Conservation (phyloP, 164 flowering plant species). For the Tetrastigma voinierianum region DNA sequence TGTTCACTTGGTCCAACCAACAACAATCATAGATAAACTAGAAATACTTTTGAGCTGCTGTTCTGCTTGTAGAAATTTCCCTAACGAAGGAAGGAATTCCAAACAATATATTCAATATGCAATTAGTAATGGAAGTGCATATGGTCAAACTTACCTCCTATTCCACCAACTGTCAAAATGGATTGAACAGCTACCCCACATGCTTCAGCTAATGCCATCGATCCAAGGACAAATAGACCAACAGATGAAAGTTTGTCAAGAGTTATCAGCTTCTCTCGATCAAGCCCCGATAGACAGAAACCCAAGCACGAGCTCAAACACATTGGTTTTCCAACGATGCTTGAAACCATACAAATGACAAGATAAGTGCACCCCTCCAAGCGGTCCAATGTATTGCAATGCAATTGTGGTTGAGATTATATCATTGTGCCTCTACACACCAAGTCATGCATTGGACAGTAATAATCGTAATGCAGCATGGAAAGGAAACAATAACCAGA, state of each 20-base stretch:
- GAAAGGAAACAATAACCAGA: neutral
- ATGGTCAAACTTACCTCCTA: constrained; percentile 61
- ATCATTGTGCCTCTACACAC: constrained; percentile 65
- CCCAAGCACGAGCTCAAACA: constrained; percentile 53
- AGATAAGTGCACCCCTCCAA: constrained; percentile 80
- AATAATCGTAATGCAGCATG: neutral
- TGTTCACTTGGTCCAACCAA: too few species aligned
- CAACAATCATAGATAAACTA: too few species aligned
- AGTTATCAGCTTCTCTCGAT: constrained; percentile 62
- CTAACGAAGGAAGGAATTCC: too few species aligned
- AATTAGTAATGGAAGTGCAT: neutral
- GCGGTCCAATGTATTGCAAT: constrained; percentile 59
- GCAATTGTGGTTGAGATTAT: constrained; percentile 77
- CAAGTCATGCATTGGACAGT: neutral
- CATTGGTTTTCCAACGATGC: constrained; percentile 88
- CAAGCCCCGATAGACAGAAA: constrained; percentile 36
- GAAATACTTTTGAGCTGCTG: too few species aligned
- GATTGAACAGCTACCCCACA: constrained; percentile 98
- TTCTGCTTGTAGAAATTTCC: too few species aligned
- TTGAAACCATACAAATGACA: constrained; percentile 84
- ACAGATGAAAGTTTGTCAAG: constrained; percentile 82
- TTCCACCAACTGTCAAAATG: constrained; percentile 85
- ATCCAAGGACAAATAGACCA: constrained; percentile 70
- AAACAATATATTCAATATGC: too few species aligned
- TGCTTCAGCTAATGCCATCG: constrained; percentile 91